Conservation (phyloP, 177 flowering plant genomes). For the Vitis hybrid region DNA sequence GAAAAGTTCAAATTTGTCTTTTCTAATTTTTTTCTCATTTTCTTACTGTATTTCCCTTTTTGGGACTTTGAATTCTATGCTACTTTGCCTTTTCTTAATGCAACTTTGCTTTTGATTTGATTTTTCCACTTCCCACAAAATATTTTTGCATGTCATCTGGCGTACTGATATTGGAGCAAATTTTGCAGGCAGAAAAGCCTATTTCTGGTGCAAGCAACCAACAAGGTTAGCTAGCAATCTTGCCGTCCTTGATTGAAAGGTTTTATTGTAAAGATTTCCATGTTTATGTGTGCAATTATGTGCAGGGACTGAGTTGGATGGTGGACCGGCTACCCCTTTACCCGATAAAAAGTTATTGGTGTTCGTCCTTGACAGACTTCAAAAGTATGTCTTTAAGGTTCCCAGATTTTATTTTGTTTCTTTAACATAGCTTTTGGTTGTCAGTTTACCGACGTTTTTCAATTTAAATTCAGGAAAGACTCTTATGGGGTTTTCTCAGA, state of each 20-base stretch:
- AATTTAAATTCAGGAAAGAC: slow-evolving; percentile 50
- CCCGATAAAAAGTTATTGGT: slow-evolving; percentile 58
- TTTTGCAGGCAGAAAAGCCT: slow-evolving; percentile 28
- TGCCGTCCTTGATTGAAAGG: not conserved
- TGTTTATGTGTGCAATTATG: slow-evolving; percentile 9
- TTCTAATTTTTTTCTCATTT: slow-evolving; percentile 21
- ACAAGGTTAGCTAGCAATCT: slow-evolving; percentile 28
- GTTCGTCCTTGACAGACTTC: slow-evolving; percentile 64
- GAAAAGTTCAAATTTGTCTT: slow-evolving; percentile 35
- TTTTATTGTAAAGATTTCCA: not conserved
- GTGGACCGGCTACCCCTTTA: slow-evolving; percentile 52
- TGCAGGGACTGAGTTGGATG: slow-evolving; percentile 42
- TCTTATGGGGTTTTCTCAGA: slow-evolving; percentile 65
- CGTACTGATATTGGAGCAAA: not conserved
- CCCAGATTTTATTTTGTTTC: not conserved
- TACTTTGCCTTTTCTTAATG: slow-evolving; percentile 12
- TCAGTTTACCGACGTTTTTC: slow-evolving; percentile 12
- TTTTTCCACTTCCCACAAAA: not conserved
- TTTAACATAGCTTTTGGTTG: slow-evolving; percentile 1
- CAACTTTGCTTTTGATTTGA: slow-evolving; percentile 9
- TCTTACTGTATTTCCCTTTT: slow-evolving; percentile 14
- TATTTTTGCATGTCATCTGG: not conserved
- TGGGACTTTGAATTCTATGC: slow-evolving; percentile 17
- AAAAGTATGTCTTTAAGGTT: slow-evolving; percentile 45
- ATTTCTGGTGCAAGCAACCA: slow-evolving; percentile 19